phyloP scores from a whole-genome alignment of 176 grass and related monocot genomes.

The Oryza officinalis region DNA sequence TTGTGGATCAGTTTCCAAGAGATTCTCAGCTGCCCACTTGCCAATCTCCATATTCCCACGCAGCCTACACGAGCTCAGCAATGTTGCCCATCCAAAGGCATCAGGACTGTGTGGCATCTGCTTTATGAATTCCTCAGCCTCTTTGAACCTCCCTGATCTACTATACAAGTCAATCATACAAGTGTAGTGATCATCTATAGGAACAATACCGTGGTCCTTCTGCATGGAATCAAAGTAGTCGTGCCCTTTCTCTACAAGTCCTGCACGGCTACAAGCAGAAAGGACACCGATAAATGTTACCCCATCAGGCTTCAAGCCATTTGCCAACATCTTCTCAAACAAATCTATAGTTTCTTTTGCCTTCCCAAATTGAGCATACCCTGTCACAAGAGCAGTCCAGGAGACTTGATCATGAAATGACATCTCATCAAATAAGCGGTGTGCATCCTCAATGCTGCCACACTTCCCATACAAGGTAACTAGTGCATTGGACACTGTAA shows the following conservation, averaged over 20 bases:
- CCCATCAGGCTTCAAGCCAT: conserved; percentile 58
- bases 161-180: conserved; percentile 84
- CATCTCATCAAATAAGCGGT: conserved; percentile 57
- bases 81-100: conserved; percentile 63
- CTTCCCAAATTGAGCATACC: conserved; percentile 72
- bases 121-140: conserved; percentile 69
- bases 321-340: conserved; percentile 61
- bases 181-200: conserved; percentile 59
- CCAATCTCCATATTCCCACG: conserved; percentile 61
- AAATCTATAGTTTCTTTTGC: conserved; percentile 72
- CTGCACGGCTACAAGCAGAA: conserved; percentile 69
- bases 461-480: conserved; percentile 78
- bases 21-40: conserved; percentile 72
- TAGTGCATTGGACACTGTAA: conserved; percentile 71
- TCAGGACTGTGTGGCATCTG: conserved; percentile 61
- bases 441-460: conserved; percentile 62
- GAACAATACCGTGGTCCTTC: conserved; percentile 51
- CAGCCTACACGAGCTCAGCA: conserved; percentile 65
- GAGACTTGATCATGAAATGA: conserved; percentile 48
- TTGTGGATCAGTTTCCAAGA: conserved; percentile 59
- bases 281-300: conserved; percentile 73
- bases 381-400: conserved; percentile 65
- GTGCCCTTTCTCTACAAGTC: conserved; percentile 63
- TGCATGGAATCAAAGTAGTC: conserved; percentile 62
- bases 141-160: conserved; percentile 63